These are phyloP conservation scores for Globisporangium radiosum DNA, from an alignment of 352 stramenopile genomes.

Conservation along the genomic window DNA sequence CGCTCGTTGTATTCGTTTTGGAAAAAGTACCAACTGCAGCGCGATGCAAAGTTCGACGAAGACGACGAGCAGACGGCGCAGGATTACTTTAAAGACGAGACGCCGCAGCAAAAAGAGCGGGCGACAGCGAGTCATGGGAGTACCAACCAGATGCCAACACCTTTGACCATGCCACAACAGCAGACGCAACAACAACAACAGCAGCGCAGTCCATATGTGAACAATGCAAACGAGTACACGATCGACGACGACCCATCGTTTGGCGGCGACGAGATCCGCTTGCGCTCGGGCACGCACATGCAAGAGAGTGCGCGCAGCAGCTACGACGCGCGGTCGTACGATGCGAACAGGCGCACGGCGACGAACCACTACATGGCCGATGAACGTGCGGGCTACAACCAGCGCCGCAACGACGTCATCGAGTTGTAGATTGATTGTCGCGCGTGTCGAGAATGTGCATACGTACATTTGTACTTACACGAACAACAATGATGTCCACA, in stretches of 20 bases:
- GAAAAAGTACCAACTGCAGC: conserved; percentile 67
- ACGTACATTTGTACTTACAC: no score
- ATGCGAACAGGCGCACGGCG: conserved; percentile 27
- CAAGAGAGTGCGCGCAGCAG: conserved; percentile 13
- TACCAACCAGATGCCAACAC: conserved; percentile 6
- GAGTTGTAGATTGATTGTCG: conserved; percentile 28
- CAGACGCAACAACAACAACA: not conserved
- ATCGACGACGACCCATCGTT: conserved; percentile 18
- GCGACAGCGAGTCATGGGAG: conserved; percentile 9
- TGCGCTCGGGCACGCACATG: conserved; percentile 47
- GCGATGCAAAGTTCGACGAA: conserved; percentile 42
- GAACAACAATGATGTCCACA: no score
- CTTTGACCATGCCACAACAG: not conserved
- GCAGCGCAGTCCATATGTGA: conserved; percentile 37
- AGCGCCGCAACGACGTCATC: conserved; percentile 53
- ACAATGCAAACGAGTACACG: conserved; percentile 17
- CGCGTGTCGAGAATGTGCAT: no score
- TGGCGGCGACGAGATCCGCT: conserved; percentile 41
- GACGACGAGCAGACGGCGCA: conserved; percentile 54
- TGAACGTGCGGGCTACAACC: conserved; percentile 29
- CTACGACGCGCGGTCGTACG: conserved; percentile 33
- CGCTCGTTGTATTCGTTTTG: conserved; percentile 67
- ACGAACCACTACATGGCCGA: conserved; percentile 50
- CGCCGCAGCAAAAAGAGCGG: conserved; percentile 31
- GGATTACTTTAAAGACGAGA: conserved; percentile 68